Conservation (phyloP, 2,329 filamentous ascomycete species). For the Thielaviopsis cerberus region DNA sequence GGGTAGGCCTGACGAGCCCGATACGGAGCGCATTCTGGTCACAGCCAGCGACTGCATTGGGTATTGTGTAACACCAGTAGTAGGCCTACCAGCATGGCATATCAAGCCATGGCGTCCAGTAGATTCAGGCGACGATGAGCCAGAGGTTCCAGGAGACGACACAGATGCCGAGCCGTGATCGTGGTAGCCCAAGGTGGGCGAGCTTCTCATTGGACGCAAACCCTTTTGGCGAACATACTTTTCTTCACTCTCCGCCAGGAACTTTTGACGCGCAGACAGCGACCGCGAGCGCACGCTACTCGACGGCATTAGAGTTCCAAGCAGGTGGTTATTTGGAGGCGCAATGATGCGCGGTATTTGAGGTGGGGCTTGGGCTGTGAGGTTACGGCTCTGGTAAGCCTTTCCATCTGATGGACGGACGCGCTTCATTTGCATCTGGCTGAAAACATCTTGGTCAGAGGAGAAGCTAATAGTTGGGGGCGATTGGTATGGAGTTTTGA, state of each 20-base stretch:
- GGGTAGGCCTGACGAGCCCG: background rate
- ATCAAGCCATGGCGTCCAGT: background rate
- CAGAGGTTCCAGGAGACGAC: slow-evolving; percentile 5
- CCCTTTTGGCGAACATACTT: slow-evolving; percentile 1
- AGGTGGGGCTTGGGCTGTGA: background rate
- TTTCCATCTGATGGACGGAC: background rate
- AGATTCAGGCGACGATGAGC: slow-evolving; percentile 3
- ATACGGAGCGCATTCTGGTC: background rate
- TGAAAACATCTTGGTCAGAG: background rate
- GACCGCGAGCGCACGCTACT: background rate
- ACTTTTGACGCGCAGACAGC: background rate
- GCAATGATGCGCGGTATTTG: slow-evolving; percentile 4
- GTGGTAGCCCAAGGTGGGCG: slow-evolving; percentile 7
- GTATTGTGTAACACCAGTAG: background rate
- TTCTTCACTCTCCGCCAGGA: background rate
- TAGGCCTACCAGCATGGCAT: background rate
- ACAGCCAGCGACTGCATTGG: background rate
- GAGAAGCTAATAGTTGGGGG: background rate
- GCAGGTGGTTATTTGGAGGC: slow-evolving; percentile 2
- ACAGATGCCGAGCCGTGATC: slow-evolving; percentile 8
- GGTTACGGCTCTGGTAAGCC: background rate
- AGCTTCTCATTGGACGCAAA: slow-evolving; percentile 8
- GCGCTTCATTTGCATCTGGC: background rate
- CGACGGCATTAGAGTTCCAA: slow-evolving; percentile 4
- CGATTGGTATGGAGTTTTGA: background rate